phyloP scores from a whole-genome alignment of 441 rosid species.

The Arabidopsis hybrid region DNA sequence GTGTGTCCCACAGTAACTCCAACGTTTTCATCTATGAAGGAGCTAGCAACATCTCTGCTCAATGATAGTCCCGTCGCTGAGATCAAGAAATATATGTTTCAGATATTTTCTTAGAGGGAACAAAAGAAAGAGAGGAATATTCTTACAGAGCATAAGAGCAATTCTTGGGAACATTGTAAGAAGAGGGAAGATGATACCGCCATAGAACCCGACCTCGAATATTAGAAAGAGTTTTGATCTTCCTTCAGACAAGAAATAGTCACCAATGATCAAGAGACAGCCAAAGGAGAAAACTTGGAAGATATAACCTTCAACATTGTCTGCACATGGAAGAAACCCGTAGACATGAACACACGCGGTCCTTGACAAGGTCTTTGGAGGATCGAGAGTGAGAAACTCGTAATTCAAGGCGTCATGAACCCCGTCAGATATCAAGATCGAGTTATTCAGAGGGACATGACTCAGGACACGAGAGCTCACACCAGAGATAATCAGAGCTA shows the following conservation, averaged over 20 bases:
- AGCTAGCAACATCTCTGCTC: conserved; percentile 14
- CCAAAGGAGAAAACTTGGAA: conserved; percentile 47
- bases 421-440: conserved; percentile 41
- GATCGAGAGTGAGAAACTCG: conserved; percentile 37
- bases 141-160: conserved; percentile 39
- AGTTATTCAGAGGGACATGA: conserved; percentile 17
- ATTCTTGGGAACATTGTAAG: conserved; percentile 46
- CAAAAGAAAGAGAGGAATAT: conserved; percentile 1
- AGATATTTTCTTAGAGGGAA: background rate
- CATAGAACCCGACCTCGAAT: conserved; percentile 46
- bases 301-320: conserved; percentile 37
- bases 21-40: conserved; percentile 9
- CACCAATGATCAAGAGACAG: conserved; percentile 43
- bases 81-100: background rate
- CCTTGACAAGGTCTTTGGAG: conserved; percentile 29
- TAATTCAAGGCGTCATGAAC: conserved; percentile 19
- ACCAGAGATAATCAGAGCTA: conserved; percentile 17
- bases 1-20: conserved; percentile 25
- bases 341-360: conserved; percentile 41
- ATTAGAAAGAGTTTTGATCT: conserved; percentile 42
- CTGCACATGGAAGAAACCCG: conserved; percentile 44
- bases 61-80: conserved; percentile 32
- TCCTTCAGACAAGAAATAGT: conserved; percentile 46
- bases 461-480: conserved; percentile 42
- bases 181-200: conserved; percentile 45